These are phyloP conservation scores for Lactuca sativa DNA, from an alignment of 129 eudicot species.

Conservation along the genomic window DNA sequence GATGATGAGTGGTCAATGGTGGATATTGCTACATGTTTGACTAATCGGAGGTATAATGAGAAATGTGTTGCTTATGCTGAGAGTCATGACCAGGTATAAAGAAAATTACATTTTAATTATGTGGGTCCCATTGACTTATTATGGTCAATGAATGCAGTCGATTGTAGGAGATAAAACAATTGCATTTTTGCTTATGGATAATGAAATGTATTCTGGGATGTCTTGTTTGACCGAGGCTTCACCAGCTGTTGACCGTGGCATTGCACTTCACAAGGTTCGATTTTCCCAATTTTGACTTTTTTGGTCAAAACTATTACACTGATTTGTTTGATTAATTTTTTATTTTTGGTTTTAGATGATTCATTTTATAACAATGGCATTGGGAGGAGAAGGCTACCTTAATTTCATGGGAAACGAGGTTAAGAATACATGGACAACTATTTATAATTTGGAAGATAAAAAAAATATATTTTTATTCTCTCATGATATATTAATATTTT, in stretches of 20 bases:
- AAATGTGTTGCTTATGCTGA: conserved; percentile 97
- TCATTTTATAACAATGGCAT: conserved; percentile 96
- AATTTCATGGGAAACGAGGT: conserved; percentile 99
- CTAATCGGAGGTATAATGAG: conserved; percentile 89
- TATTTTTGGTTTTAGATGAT: conserved; percentile 64
- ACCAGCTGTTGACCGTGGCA: conserved; percentile 86
- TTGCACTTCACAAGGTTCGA: conserved; percentile 94
- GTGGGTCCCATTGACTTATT: not conserved
- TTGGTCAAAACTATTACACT: conserved; percentile 11
- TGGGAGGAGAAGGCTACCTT: conserved; percentile 99
- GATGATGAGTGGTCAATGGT: conserved; percentile 93
- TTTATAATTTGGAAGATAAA: not conserved
- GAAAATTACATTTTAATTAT: not conserved
- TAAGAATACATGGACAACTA: conserved; percentile 18
- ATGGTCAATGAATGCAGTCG: conserved; percentile 46
- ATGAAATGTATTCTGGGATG: conserved; percentile 95
- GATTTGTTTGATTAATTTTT: not conserved
- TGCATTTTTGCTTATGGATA: conserved; percentile 90
- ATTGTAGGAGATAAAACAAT: conserved; percentile 96
- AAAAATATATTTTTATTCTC: not conserved
- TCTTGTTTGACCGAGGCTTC: conserved; percentile 79
- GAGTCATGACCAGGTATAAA: conserved; percentile 93
- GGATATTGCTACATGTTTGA: conserved; percentile 74
- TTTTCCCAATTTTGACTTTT: conserved; percentile 6
- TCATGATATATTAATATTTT: not conserved